Evolutionary conservation across 139 green algal genomes (phyloP).

Genomic region (Nannochloris sp.): DNA sequence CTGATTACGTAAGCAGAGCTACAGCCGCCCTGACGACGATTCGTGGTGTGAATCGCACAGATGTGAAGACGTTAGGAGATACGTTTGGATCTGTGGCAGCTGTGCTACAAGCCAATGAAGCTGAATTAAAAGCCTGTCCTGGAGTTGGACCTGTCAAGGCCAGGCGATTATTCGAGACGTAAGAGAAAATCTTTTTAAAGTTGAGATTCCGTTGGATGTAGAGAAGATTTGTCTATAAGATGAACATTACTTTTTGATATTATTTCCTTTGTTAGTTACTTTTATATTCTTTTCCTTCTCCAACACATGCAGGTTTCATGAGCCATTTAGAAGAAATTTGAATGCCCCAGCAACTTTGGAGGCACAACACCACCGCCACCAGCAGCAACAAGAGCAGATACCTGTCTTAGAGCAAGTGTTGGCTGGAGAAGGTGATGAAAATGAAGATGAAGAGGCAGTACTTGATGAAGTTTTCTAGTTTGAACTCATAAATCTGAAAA

Average conservation of each 20-base stretch:
- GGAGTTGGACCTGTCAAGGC: constrained; percentile 89
- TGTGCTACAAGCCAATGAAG: constrained; percentile 29
- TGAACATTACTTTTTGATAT: background rate
- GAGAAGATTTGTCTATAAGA: background rate
- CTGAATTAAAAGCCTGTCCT: constrained; percentile 66
- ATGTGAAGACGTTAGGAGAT: constrained; percentile 61
- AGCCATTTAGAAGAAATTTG: constrained; percentile 11
- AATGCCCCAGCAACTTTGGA: too few relatives aligned
- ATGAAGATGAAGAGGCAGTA: too few relatives aligned
- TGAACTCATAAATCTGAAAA: too few relatives aligned
- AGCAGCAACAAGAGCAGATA: too few relatives aligned
- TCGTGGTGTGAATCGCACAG: constrained; percentile 69
- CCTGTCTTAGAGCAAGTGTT: too few relatives aligned
- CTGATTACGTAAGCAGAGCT: constrained; percentile 74
- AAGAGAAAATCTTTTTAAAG: background rate
- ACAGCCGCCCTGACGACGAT: constrained; percentile 58
- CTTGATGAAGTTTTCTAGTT: too few relatives aligned
- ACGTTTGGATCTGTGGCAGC: constrained; percentile 24
- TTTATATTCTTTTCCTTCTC: background rate
- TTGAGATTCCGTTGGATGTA: too few relatives aligned
- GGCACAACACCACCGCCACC: too few relatives aligned
- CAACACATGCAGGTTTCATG: constrained; percentile 11
- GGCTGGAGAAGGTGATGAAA: too few relatives aligned
- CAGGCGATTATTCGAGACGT: constrained; percentile 45
- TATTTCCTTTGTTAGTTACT: background rate